Evolutionary conservation across 2,329 filamentous ascomycete genomes (phyloP), one percentile per base, ranked within the genome.

Genomic region (Fusarium sacchari): DNA sequence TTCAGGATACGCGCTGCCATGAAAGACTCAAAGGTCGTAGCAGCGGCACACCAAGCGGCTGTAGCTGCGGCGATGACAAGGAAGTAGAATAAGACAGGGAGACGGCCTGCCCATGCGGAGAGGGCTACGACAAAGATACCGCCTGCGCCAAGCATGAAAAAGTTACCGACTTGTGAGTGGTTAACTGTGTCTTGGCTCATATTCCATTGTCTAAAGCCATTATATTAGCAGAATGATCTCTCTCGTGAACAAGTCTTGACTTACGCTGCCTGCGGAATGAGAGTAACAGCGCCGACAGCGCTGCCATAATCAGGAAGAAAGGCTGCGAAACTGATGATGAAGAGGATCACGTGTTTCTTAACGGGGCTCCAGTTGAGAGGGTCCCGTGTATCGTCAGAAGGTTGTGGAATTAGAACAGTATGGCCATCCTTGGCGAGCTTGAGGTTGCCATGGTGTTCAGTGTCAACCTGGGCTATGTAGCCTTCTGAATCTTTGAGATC

Each of bases 191-290:
- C 49, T 4, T 26, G 32, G 2, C 32, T 53, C 49, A 53, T 37
- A 7, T 53, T 24, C 49, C 49, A 53, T 22, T 36, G n/a, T 7
- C 49, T 52, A 15, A 7, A 10, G 12, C 5, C 1, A 20, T 9
- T 1, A 5, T 2, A 14, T 50, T 6, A 52, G 11, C 13, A 12
- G 3, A 1, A 11, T 6, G 3, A 26, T 26, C 4, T 12, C 9
- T 8, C 3, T 14, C 22, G 9, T 2, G 11, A 15, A 17, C 0
- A 7, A 11, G 13, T 20, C 4, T 13, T 5, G 6, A 37, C 32
- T 22, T 17, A 37, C 49, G 34, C 4, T 17, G 49, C 49, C 10
- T 53, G 49, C 0, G 49, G 49, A 0, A 37, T 26, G 5, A 53
- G 49, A 2, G 49, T 53, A 5, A 53, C 49, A 2, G 49, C 49